These are phyloP conservation scores for Cerioporus squamosus DNA, from an alignment of 1,284 basidiomycete genomes.

Conservation along the genomic window DNA sequence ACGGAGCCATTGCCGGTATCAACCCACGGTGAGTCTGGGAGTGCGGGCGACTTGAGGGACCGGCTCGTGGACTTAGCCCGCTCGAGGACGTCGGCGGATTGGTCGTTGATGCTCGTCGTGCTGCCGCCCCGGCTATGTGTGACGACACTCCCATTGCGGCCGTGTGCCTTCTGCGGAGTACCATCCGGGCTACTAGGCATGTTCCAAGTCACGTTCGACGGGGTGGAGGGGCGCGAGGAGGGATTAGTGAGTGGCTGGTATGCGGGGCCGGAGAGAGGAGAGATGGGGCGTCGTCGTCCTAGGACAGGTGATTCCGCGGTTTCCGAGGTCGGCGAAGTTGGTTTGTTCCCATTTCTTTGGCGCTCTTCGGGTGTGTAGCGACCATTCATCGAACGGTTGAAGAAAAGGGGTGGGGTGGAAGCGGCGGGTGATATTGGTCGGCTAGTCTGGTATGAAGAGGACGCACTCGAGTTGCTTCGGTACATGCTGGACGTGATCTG, in stretches of 20 bases:
- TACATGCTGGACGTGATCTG: slow-evolving; percentile 43
- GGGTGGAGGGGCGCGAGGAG: slow-evolving; percentile 49
- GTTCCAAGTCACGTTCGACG: slow-evolving; percentile 72
- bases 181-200: slow-evolving; percentile 24
- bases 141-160: slow-evolving; percentile 38
- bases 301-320: slow-evolving; percentile 52
- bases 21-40: slow-evolving; percentile 61
- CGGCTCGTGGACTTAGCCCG: slow-evolving; percentile 47
- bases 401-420: slow-evolving; percentile 50
- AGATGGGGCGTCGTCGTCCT: slow-evolving; percentile 63
- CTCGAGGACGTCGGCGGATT: slow-evolving; percentile 32
- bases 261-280: slow-evolving; percentile 62
- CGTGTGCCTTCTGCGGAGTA: slow-evolving; percentile 26
- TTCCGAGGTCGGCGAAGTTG: slow-evolving; percentile 32
- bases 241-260: slow-evolving; percentile 57
- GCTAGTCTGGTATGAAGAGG: slow-evolving; percentile 43
- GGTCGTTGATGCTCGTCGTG: slow-evolving; percentile 35
- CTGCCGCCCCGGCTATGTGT: slow-evolving; percentile 65
- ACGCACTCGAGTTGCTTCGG: slow-evolving; percentile 58
- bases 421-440: slow-evolving; percentile 51
- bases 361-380: slow-evolving; percentile 59
- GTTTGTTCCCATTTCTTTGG: slow-evolving; percentile 32
- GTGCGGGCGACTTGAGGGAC: slow-evolving; percentile 57
- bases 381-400: slow-evolving; percentile 64
- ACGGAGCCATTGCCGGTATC: slow-evolving; percentile 37